phyloP scores from a whole-genome alignment of 495 filamentous ascomycete genomes.

The Hypoxylon fuscum region DNA sequence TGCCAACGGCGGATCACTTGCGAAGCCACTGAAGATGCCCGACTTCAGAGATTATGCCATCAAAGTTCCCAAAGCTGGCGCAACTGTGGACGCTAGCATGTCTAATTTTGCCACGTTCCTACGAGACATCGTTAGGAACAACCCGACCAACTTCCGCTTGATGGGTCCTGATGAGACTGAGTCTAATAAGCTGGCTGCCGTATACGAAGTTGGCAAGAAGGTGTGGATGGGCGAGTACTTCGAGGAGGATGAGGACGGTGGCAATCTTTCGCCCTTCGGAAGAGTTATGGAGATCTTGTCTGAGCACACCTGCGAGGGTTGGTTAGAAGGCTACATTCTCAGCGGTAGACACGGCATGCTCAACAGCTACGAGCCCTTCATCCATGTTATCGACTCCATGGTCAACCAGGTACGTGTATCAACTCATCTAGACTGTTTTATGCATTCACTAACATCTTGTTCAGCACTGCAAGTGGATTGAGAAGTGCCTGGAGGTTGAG shows the following conservation, averaged over 20 bases:
- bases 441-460: constrained; percentile 19
- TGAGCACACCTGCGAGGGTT: constrained; percentile 79
- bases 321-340: constrained; percentile 78
- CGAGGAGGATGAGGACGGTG: constrained; percentile 73
- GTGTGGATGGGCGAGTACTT: constrained; percentile 81
- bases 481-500: constrained; percentile 76
- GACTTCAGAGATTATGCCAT: constrained; percentile 71
- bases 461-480: constrained; percentile 80
- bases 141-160: constrained; percentile 71
- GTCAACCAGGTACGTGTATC: constrained; percentile 64
- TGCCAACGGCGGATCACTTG: constrained; percentile 70
- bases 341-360: constrained; percentile 75
- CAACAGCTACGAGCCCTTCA: constrained; percentile 81
- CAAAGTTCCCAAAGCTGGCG: constrained; percentile 61
- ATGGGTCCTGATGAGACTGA: constrained; percentile 82
- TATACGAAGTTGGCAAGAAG: constrained; percentile 77
- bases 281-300: constrained; percentile 82
- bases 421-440: background rate
- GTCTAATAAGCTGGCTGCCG: constrained; percentile 73
- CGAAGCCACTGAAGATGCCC: constrained; percentile 69
- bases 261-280: constrained; percentile 69
- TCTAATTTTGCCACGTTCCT: constrained; percentile 69
- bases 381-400: constrained; percentile 82
- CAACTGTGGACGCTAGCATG: constrained; percentile 66
- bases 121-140: constrained; percentile 67